A percentile compares a stretch with the other conserved stretches of the same genome.
Evolutionary conservation across 805 yeast genomes (phyloP).

Genomic region (Hyphopichia homilentoma): DNA sequence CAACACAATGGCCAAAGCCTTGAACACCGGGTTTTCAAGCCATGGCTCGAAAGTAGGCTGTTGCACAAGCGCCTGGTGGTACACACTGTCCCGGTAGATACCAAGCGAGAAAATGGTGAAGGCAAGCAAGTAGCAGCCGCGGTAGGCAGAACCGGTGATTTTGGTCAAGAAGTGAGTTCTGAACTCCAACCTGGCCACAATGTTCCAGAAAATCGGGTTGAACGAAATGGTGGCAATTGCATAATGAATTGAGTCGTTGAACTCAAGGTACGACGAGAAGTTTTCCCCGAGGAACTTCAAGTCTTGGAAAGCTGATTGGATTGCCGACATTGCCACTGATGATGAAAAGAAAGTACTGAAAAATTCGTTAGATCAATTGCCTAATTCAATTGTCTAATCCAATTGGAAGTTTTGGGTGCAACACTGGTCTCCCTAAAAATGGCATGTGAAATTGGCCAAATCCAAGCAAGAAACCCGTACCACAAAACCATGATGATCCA

Average conservation of each 20-base stretch:
- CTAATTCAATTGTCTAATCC: too few species aligned
- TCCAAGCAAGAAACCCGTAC: too few species aligned
- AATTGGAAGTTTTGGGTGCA: constrained; percentile 1
- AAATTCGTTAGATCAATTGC: too few species aligned
- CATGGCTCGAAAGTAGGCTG: constrained; percentile 68
- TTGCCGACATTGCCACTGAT: constrained; percentile 1
- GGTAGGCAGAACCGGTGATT: constrained; percentile 58
- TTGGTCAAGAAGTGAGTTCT: constrained; percentile 73
- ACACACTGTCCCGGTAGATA: constrained; percentile 70
- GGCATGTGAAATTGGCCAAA: too few species aligned
- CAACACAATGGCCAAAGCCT: constrained; percentile 48
- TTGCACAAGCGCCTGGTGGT: constrained; percentile 63
- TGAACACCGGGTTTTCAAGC: constrained; percentile 32
- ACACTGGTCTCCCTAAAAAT: too few species aligned
- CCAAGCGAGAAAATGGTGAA: constrained; percentile 82
- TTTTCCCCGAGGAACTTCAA: constrained; percentile 1
- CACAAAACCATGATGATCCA: too few species aligned
- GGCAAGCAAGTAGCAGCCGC: constrained; percentile 86
- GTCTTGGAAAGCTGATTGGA: background rate
- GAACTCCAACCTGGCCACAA: constrained; percentile 85
- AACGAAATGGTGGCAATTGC: constrained; percentile 71
- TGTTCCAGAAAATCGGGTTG: constrained; percentile 95
- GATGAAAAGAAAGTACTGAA: background rate
- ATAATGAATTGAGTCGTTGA: constrained; percentile 17
- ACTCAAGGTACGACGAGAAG: constrained; percentile 13